Conservation (phyloP, 1,284 basidiomycete species). For the Cutaneotrichosporon dermatis region DNA sequence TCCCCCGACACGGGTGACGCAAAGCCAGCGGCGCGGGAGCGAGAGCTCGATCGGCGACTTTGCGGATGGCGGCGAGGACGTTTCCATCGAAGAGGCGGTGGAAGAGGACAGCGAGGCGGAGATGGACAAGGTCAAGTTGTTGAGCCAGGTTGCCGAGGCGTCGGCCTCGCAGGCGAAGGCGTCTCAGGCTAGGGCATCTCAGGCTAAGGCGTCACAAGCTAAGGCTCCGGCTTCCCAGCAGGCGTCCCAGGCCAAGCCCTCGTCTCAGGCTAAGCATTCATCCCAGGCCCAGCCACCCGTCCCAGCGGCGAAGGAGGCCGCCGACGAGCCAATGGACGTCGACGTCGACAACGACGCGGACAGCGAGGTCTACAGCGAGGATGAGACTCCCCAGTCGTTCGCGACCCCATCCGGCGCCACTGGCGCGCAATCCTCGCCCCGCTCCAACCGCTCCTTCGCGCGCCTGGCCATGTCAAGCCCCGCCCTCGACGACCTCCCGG, state of each 20-base stretch:
- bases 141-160: slow-evolving; percentile 4
- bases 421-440: background rate
- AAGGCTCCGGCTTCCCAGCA: no score
- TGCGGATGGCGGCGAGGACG: slow-evolving; percentile 17
- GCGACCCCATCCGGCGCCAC: no score
- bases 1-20: background rate
- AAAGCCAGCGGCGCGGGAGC: slow-evolving; percentile 15
- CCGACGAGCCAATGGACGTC: slow-evolving; percentile 5
- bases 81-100: background rate
- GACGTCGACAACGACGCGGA: slow-evolving; percentile 7
- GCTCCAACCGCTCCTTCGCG: slow-evolving; percentile 6
- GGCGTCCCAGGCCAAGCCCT: no score
- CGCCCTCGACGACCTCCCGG: slow-evolving; percentile 2
- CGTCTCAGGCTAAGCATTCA: no score
- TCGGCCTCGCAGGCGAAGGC: background rate
- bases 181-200: no score
- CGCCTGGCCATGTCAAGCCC: slow-evolving; percentile 6
- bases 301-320: no score
- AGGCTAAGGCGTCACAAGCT: background rate
- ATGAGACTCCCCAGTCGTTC: background rate
- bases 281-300: no score
- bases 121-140: background rate
- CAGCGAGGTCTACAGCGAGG: slow-evolving; percentile 1
- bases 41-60: slow-evolving; percentile 40
- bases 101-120: slow-evolving; percentile 18